phyloP scores from a whole-genome alignment of 257 asterid species.

The Osmanthus fragrans region DNA sequence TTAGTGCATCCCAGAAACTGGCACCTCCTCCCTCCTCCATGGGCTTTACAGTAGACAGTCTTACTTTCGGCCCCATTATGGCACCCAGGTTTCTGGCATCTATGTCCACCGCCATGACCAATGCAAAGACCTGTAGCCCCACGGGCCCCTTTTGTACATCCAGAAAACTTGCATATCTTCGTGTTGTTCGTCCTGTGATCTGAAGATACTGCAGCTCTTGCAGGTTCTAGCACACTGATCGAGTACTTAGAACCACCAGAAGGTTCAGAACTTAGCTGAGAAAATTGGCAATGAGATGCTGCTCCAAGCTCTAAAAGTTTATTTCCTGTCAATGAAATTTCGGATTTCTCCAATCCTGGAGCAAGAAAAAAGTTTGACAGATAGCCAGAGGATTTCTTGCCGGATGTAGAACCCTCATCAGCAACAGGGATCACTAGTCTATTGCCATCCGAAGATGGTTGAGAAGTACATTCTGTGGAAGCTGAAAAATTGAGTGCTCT shows the following conservation, averaged over 20 bases:
- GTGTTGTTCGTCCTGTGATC: slow-evolving; percentile 40
- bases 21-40: slow-evolving; percentile 86
- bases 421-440: slow-evolving; percentile 43
- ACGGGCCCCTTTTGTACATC: slow-evolving; percentile 79
- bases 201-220: slow-evolving; percentile 47
- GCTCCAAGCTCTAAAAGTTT: slow-evolving; percentile 35
- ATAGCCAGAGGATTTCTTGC: slow-evolving; percentile 86
- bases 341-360: slow-evolving; percentile 45
- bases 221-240: slow-evolving; percentile 58
- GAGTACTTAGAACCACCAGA: slow-evolving; percentile 62
- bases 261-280: slow-evolving; percentile 66
- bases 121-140: slow-evolving; percentile 88
- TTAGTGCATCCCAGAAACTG: slow-evolving; percentile 80
- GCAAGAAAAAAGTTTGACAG: slow-evolving; percentile 66
- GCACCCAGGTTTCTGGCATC: slow-evolving; percentile 87
- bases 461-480: slow-evolving; percentile 41
- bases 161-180: slow-evolving; percentile 62
- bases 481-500: slow-evolving; percentile 45
- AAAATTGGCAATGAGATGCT: slow-evolving; percentile 43
- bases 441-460: slow-evolving; percentile 33
- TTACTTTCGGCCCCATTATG: slow-evolving; percentile 87
- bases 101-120: slow-evolving; percentile 90
- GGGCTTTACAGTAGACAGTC: slow-evolving; percentile 85
- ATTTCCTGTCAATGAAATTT: slow-evolving; percentile 18
- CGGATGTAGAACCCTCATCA: slow-evolving; percentile 97